These are phyloP conservation scores for Senna siamea DNA, from an alignment of 306 rosid species.

Conservation along the genomic window DNA sequence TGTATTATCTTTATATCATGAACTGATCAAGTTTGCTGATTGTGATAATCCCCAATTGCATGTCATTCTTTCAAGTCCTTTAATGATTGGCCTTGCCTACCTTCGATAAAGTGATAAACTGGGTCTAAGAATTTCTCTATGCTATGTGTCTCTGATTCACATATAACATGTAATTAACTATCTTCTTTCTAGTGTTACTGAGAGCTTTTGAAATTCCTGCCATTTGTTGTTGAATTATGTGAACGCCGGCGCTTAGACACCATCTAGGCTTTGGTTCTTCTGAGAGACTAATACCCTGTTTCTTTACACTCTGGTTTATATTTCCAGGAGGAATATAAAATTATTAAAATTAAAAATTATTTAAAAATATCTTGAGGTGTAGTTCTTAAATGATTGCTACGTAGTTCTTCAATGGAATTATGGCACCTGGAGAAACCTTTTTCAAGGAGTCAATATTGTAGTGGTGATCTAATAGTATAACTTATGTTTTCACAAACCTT, in stretches of 20 bases:
- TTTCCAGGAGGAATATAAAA: slow-evolving; percentile 18
- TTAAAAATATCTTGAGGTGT: too few species aligned
- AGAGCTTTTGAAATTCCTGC: not conserved
- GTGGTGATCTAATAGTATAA: too few species aligned
- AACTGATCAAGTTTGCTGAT: slow-evolving; percentile 5
- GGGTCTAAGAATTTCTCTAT: not conserved
- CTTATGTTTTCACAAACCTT: not conserved
- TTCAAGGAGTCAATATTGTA: not conserved
- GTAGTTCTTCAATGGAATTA: not conserved
- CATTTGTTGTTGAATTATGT: not conserved
- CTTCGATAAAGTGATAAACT: too few species aligned
- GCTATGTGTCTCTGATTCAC: not conserved
- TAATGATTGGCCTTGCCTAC: not conserved
- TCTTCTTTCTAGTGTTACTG: not conserved
- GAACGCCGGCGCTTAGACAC: not conserved
- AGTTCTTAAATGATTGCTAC: not conserved
- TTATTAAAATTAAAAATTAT: too few species aligned
- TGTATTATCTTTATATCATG: slow-evolving; percentile 28
- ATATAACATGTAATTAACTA: not conserved
- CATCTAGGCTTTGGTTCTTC: slow-evolving; percentile 16
- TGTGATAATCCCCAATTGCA: slow-evolving; percentile 1
- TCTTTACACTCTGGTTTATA: slow-evolving; percentile 5
- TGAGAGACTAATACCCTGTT: slow-evolving; percentile 8
- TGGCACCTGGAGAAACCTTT: not conserved
- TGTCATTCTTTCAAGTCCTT: not conserved